A percentile compares a stretch with the other conserved stretches of the same genome.
Conservation (phyloP, 331 rosid species). For the Acacia concinna region DNA sequence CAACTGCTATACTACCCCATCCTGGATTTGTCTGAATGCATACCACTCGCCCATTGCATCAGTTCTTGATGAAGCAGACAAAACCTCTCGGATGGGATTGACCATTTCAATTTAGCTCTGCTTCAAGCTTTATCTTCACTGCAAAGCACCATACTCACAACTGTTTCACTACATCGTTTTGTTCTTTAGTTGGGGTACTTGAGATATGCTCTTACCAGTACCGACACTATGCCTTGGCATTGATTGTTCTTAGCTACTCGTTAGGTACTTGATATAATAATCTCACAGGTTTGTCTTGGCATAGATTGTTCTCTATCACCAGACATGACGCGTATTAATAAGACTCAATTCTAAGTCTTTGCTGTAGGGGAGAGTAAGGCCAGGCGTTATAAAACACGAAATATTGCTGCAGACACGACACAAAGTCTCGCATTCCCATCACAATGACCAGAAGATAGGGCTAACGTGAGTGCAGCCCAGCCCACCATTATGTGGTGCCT, state of each 20-base stretch:
- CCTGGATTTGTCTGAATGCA: constrained; percentile 18
- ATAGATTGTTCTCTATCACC: not conserved
- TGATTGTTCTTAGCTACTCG: too few relatives aligned
- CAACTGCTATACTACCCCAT: not conserved
- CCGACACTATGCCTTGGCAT: not conserved
- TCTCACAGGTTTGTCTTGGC: not conserved
- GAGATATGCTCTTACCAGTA: not conserved
- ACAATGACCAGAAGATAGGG: constrained; percentile 39
- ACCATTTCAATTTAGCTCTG: constrained; percentile 29
- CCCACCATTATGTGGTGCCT: constrained; percentile 24
- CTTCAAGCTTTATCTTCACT: constrained; percentile 21
- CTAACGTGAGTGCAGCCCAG: constrained; percentile 44
- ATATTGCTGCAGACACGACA: constrained; percentile 36
- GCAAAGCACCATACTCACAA: constrained; percentile 9
- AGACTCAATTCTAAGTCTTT: not conserved
- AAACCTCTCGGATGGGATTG: constrained; percentile 29
- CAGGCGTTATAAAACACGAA: constrained; percentile 31
- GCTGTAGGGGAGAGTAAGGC: not conserved
- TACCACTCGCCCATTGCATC: constrained; percentile 30
- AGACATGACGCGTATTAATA: not conserved
- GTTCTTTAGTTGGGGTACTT: not conserved
- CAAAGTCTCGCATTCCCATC: constrained; percentile 47
- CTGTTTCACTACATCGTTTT: constrained; percentile 1
- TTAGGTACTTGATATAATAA: not conserved
- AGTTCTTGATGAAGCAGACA: constrained; percentile 34